Base-by-base conservation (phyloP, 768 basidiomycete genomes). In the Russula griseocarnosa region DNA sequence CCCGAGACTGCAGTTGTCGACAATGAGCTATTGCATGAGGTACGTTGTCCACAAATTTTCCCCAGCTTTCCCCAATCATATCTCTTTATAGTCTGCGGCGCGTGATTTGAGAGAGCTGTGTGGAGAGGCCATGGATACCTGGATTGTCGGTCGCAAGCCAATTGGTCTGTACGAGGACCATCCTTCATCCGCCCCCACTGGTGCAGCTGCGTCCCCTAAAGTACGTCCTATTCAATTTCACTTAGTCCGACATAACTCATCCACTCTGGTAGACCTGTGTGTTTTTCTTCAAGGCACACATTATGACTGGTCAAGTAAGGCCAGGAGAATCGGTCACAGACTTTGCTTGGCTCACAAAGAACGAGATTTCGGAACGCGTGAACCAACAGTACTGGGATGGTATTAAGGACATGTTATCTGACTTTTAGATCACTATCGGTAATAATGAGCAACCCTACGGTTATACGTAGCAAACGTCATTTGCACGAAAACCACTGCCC, bases 261-360 rank as follows among this genome's bases (percentile, higher is more conserved):
- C 40, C 49, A 14, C 9, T 52, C 11, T 11, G 28, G 28, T 70
- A 97, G 94, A 81, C 78, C 58, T 77, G 82, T 47, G 78, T 90
- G 22, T 99, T 98, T 78, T 92, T 97, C 79, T 90, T 90, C 79
- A 97, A 97, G 73, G 92, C 85, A 22, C 94, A 97, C 71, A 91
- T 98, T 58, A 81, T 98, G 71, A 86, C 92, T 2, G 96, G 96
- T 20, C 90, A 94, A 73, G 88, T 87, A 36, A 79, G 77, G 22
- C 85, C 87, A 20, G 72, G 78, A n/a, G 74, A 80, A 66, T 73
- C 75, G 24, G 77, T 89, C 65, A 76, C 79, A 55, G 90, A 91
- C 70, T 95, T 91, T 76, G 94, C 92, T 8, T 98, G 95, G 95
- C 78, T 98, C 65, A 96, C 93, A 55, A 93, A 94, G 75, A 82